Evolutionary conservation across 371 early-diverging fungal species (phyloP).

Genomic region (Mucor velutinosus): DNA sequence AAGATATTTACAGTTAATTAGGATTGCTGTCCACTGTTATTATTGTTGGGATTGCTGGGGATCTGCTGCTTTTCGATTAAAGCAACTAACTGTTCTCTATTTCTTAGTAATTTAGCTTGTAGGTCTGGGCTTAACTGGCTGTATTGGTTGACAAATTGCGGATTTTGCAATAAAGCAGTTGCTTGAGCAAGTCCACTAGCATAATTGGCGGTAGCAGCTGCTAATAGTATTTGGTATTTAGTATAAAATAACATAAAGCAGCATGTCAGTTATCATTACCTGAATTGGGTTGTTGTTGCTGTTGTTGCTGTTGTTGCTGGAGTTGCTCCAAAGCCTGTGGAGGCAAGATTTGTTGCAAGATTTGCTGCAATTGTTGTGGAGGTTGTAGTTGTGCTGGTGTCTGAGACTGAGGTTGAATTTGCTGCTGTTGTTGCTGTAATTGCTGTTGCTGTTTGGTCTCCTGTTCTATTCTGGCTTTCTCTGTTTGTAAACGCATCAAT

Average conservation of each 20-base stretch:
- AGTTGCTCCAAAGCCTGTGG: conserved; percentile 14
- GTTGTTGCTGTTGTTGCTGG: conserved; percentile 5
- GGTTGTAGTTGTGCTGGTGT: neutral
- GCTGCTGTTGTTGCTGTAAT: conserved; percentile 7
- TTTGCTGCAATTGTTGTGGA: conserved; percentile 9
- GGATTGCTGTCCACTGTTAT: neutral
- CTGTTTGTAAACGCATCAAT: conserved; percentile 36
- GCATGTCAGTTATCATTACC: neutral
- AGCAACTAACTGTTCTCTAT: conserved; percentile 39
- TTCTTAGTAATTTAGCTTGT: conserved; percentile 33
- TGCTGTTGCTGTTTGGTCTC: conserved; percentile 11
- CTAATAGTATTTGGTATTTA: neutral
- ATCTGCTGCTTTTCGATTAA: conserved; percentile 26
- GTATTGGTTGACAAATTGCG: conserved; percentile 37
- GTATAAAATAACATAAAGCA: neutral
- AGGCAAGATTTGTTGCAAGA: conserved; percentile 23
- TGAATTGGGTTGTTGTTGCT: neutral
- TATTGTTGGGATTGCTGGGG: conserved; percentile 1
- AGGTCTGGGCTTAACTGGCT: conserved; percentile 41
- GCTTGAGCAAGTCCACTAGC: conserved; percentile 40
- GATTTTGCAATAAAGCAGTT: conserved; percentile 37
- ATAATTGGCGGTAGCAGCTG: conserved; percentile 16
- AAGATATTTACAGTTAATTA: neutral
- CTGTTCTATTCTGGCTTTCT: conserved; percentile 36
- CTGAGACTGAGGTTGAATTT: neutral